Evolutionary conservation across 192 early-diverging fungal species (phyloP).

Genomic region (Coemansia biformis): DNA sequence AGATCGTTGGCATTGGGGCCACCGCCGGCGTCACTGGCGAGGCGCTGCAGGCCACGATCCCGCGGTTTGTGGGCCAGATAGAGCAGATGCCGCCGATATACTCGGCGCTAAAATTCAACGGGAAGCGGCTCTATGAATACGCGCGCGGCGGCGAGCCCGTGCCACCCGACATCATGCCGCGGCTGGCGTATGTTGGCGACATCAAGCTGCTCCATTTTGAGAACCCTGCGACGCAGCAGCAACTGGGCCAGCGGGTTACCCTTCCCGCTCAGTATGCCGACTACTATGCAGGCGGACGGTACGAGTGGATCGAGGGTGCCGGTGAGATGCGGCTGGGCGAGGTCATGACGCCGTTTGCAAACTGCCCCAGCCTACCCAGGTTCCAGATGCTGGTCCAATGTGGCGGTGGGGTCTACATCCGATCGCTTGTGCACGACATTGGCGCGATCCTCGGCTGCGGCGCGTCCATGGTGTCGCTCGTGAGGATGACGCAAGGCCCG

Average conservation of each 20-base stretch:
- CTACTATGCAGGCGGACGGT: slow-evolving; percentile 18
- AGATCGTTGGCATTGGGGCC: slow-evolving; percentile 27
- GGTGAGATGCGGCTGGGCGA: slow-evolving; percentile 7
- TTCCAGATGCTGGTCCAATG: slow-evolving; percentile 59
- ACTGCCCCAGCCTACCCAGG: slow-evolving; percentile 24
- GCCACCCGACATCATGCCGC: slow-evolving; percentile 11
- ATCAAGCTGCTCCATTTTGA: slow-evolving; percentile 20
- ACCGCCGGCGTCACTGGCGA: slow-evolving; percentile 44
- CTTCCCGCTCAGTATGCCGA: slow-evolving; percentile 11
- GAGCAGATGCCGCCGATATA: slow-evolving; percentile 65
- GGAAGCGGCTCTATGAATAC: slow-evolving; percentile 67
- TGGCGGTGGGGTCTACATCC: slow-evolving; percentile 68
- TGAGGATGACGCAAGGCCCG: slow-evolving; percentile 56
- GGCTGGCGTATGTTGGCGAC: slow-evolving; percentile 12
- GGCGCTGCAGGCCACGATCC: slow-evolving; percentile 33
- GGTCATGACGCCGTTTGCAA: slow-evolving; percentile 14
- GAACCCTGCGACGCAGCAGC: background rate
- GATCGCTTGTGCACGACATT: slow-evolving; percentile 66
- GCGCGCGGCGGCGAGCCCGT: slow-evolving; percentile 50
- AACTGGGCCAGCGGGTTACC: slow-evolving; percentile 6
- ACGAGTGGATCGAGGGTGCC: slow-evolving; percentile 7
- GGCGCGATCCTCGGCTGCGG: slow-evolving; percentile 52
- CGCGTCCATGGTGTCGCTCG: slow-evolving; percentile 59
- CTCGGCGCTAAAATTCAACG: slow-evolving; percentile 64
- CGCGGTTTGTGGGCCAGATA: slow-evolving; percentile 56